These are phyloP conservation scores for Dipodascus albidus DNA, from an alignment of 805 yeast species.

Conservation along the genomic window DNA sequence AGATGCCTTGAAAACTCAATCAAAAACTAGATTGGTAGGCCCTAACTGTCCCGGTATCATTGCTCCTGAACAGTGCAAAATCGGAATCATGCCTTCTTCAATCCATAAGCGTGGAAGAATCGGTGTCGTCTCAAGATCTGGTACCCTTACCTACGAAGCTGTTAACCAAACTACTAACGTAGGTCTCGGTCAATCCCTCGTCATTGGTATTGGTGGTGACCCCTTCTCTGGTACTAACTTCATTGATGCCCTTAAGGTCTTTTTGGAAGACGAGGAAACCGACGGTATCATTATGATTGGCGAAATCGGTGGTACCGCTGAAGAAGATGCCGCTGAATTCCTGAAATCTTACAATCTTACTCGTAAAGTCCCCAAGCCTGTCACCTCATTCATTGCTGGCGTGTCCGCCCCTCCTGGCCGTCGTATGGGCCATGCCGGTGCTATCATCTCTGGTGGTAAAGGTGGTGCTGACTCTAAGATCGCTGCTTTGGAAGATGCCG, in stretches of 20 bases:
- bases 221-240: constrained; percentile 99
- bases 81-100: constrained; percentile 94
- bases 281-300: constrained; percentile 98
- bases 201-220: constrained; percentile 99
- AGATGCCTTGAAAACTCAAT: constrained; percentile 85
- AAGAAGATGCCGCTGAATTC: constrained; percentile 97
- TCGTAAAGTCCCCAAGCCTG: constrained; percentile 91
- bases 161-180: constrained; percentile 95
- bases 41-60: constrained; percentile 99
- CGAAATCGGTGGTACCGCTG: constrained; percentile 99
- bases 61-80: constrained; percentile 96
- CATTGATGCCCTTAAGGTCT: constrained; percentile 87
- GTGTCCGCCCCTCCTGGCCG: constrained; percentile 99
- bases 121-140: constrained; percentile 94
- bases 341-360: constrained; percentile 81
- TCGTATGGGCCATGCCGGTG: constrained; percentile 99
- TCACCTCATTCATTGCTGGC: constrained; percentile 97
- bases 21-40: constrained; percentile 93
- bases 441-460: constrained; percentile 97
- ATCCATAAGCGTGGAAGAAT: constrained; percentile 89
- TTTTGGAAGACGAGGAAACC: constrained; percentile 80
- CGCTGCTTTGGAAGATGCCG: constrained; percentile 81
- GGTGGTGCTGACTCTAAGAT: constrained; percentile 97
- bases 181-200: constrained; percentile 92
- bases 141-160: constrained; percentile 98